Conservation (phyloP, 495 filamentous ascomycete species). For the Thermochaetoides thermophila region DNA sequence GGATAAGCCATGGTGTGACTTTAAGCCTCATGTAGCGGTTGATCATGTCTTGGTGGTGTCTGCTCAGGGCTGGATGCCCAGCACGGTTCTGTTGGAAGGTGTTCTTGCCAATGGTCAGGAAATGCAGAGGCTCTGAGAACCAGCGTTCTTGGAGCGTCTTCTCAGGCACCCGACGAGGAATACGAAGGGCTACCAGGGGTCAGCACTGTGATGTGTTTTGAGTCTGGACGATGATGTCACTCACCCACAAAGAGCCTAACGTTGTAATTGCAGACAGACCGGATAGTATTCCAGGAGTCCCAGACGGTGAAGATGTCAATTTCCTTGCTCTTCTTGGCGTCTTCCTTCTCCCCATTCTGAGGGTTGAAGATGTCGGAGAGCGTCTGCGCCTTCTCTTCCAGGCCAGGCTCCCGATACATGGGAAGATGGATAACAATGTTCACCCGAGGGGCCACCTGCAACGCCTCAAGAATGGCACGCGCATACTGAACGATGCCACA, state of each 20-base stretch:
- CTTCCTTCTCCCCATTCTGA: conserved; percentile 4
- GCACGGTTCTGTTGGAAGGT: conserved; percentile 65
- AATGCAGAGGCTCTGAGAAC: conserved; percentile 81
- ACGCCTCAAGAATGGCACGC: conserved; percentile 65
- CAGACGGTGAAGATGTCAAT: conserved; percentile 61
- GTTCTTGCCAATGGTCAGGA: conserved; percentile 51
- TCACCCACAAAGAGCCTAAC: conserved; percentile 73
- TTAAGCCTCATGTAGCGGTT: conserved; percentile 71
- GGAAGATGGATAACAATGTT: conserved; percentile 68
- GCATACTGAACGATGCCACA: conserved; percentile 54
- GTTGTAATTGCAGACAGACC: conserved; percentile 77
- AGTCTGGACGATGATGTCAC: conserved; percentile 15
- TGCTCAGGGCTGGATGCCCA: conserved; percentile 72
- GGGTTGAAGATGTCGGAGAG: conserved; percentile 22
- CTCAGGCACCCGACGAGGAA: conserved; percentile 67
- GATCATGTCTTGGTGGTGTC: conserved; percentile 64
- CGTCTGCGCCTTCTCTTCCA: conserved; percentile 25
- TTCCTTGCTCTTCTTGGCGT: conserved; percentile 19
- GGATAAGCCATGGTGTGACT: conserved; percentile 62
- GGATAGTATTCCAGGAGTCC: conserved; percentile 87
- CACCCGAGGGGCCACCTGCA: conserved; percentile 57
- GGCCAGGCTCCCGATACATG: conserved; percentile 47
- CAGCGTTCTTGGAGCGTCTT: conserved; percentile 68
- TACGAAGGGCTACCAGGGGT: conserved; percentile 44
- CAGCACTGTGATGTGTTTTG: background rate